Evolutionary conservation across 257 asterid genomes (phyloP), one percentile per base, ranked within the genome.

Genomic region (Avicennia marina): DNA sequence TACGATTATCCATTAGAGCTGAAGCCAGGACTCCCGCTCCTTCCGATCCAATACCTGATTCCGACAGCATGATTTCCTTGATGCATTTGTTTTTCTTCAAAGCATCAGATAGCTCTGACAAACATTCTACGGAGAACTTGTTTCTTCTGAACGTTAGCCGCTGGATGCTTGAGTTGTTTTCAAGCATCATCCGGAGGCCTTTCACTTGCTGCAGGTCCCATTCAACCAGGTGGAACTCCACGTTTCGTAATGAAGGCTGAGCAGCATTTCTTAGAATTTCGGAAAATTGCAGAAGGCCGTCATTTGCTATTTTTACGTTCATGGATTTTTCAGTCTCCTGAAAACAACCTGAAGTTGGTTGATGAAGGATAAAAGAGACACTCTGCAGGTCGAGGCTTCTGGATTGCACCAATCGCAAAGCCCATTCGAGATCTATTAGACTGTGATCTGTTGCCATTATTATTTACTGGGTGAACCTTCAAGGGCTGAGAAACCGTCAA

Each of bases 271-370:
- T 64, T 45, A 86, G 41, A 29, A 58, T 67, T 27, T 60, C 7
- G 74, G 93, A 73, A 25, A 89, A 80, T 38, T 65, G 56, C 1
- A 38, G 10, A 3, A 42, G 42, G 66, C 17, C 16, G 25, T 72
- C 66, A 13, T 64, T 53, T 1, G 93, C 61, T 26, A 84, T 49
- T 79, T 72, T 74, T 1, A 89, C 17, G 39, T 46, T 75, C 6
- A 89, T 42, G 63, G 95, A 84, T 70, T 56, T 75, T 19, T 81
- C 78, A 0, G 95, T 81, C 80, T 78, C 83, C 59, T 75, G 95
- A 32, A 54, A 56, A 38, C 81, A 78, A 38, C 43, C 16, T 13
- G 90, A 67, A 31, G 73, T 7, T 50, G 82, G 85, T 27, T 78
- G 88, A 6, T 83, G 76, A 13, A 76, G 78, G 39, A 39, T 49